Evolutionary conservation across 2,329 filamentous ascomycete genomes (phyloP).

Genomic region (Cadophora gregata): DNA sequence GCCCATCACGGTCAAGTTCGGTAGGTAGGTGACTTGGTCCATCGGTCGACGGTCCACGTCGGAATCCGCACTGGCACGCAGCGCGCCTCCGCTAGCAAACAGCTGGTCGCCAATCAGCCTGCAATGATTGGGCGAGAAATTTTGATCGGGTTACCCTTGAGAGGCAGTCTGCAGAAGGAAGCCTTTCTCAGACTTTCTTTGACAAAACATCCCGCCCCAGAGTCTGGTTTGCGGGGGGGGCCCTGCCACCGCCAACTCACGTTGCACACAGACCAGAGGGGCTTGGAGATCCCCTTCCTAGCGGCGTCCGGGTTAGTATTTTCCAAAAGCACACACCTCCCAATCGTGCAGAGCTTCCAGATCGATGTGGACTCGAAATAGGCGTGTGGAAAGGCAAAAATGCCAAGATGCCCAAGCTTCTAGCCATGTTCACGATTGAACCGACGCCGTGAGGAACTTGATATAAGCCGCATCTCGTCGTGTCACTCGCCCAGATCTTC

Average conservation of each 20-base stretch:
- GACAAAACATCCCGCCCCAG: neutral
- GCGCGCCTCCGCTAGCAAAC: neutral
- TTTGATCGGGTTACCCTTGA: neutral
- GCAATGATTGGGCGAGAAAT: neutral
- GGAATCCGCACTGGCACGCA: neutral
- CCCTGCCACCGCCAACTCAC: neutral
- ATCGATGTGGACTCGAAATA: conserved; percentile 9
- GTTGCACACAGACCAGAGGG: neutral
- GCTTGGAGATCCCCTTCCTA: conserved; percentile 1
- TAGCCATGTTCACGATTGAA: neutral
- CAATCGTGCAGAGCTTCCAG: neutral
- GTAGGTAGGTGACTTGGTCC: neutral
- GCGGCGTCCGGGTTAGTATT: conserved; percentile 9
- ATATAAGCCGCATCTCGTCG: conserved; percentile 16
- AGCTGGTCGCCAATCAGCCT: neutral
- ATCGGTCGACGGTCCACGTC: neutral
- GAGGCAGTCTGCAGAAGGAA: neutral
- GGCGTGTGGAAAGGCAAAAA: conserved; percentile 14
- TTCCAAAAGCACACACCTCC: conserved; percentile 5
- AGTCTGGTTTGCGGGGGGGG: neutral
- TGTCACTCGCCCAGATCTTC: neutral
- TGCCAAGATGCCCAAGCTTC: conserved; percentile 13
- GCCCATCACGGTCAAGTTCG: neutral
- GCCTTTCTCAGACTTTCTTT: neutral
- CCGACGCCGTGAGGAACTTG: conserved; percentile 4